Evolutionary conservation across 352 stramenopile species (phyloP), one percentile per base, ranked within the genome.

Genomic region (Ophiocytium majus): DNA sequence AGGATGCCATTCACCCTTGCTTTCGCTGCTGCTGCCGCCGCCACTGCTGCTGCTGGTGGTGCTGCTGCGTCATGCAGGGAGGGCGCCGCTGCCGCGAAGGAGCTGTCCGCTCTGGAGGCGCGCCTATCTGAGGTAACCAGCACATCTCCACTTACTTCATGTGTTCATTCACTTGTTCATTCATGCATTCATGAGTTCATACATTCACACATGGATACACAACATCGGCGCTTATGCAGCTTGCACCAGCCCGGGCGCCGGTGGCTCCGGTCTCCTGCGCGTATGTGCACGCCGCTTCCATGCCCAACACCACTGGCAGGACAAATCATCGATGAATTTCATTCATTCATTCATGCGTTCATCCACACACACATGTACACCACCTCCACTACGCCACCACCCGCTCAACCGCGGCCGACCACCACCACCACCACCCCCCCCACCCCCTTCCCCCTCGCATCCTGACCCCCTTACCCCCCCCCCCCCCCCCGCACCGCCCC

Each of bases 61-160:
- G 43, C 43, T 57, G 5, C 5, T 57, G 5, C 5, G 5, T 17
- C 10, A 10, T 81, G 32, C 75, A 81, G 75, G 50, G 75, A 81
- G 36, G 36, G 31, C 32, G 75, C 75, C 49, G 36, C 36, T 10
- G 75, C 31, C 1, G 75, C 34, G 50, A 32, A 9, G 28, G 75
- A 81, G 9, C 75, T 81, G 37, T 5, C 31, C 5, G 50, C 31
- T 57, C 32, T 81, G 28, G 75, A 81, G 31, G 75, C 19, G 1
- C 75, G 75, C 75, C 50, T 81, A 17, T 28, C 75, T 34, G 36
- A 81, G 75, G 75, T 81, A 33, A 50, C 10, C 23, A 79, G n/a
- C n/a, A n/a, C n/a, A n/a, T n/a, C n/a, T n/a, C n/a, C n/a, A n/a
- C n/a, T n/a, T n/a, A n/a, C n/a, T n/a, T n/a, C n/a, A n/a, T n/a